These are phyloP conservation scores for Staphylotrichum tortipilum DNA, from an alignment of 495 filamentous ascomycete genomes.

Conservation along the genomic window DNA sequence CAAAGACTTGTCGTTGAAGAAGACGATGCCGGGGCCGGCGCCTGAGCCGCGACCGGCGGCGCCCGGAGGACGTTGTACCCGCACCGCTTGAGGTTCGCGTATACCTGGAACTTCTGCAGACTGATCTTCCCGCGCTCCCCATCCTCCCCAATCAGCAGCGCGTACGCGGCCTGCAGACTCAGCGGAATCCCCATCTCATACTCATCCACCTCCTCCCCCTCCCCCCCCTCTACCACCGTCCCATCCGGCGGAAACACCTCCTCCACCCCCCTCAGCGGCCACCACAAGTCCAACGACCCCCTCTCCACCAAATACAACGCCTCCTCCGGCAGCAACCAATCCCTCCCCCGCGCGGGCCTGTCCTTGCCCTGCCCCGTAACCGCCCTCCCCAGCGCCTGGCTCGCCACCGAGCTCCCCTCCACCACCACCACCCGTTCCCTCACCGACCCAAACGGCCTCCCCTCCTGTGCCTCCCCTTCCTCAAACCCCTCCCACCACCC, in stretches of 20 bases:
- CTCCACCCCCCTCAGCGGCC: conserved; percentile 46
- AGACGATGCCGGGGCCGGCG: background rate
- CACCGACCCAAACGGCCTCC: conserved; percentile 29
- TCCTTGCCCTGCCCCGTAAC: conserved; percentile 34
- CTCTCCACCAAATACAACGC: conserved; percentile 81
- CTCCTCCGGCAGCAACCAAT: conserved; percentile 90
- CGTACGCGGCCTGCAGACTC: conserved; percentile 83
- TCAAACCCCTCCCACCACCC: conserved; percentile 14
- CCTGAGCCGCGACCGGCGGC: conserved; percentile 25
- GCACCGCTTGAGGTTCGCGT: conserved; percentile 67
- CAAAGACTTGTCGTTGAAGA: conserved; percentile 20
- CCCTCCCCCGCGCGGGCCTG: conserved; percentile 41
- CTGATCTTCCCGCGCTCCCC: conserved; percentile 50
- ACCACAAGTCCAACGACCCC: conserved; percentile 77
- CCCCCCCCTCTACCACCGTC: conserved; percentile 10
- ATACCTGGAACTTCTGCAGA: conserved; percentile 83
- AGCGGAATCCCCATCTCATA: conserved; percentile 65
- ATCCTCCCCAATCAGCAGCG: conserved; percentile 60
- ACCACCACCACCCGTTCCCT: conserved; percentile 44
- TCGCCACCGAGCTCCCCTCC: conserved; percentile 33
- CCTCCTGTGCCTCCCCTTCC: conserved; percentile 15
- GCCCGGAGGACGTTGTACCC: conserved; percentile 75
- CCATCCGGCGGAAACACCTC: conserved; percentile 26
- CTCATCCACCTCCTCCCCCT: conserved; percentile 30
- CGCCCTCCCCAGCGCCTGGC: conserved; percentile 35